Evolutionary conservation across 2,329 filamentous ascomycete genomes (phyloP), one percentile per base, ranked within the genome.

Genomic region (Penicillium griseofulvum): DNA sequence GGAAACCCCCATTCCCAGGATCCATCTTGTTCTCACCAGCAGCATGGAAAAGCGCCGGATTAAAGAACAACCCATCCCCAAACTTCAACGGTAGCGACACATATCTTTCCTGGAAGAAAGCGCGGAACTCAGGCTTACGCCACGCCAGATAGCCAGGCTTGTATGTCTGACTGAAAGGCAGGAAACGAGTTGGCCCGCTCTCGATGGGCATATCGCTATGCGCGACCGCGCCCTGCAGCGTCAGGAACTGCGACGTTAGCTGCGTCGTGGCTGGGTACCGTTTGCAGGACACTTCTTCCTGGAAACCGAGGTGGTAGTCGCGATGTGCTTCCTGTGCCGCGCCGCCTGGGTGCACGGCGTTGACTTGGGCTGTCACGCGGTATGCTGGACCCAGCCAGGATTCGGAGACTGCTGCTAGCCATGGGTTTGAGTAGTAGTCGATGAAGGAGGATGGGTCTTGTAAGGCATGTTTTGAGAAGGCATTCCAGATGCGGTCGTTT

Each of bases 401-500:
- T 17, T 78, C 76, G 45, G 77, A 79, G 24, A 85, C 77, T 8
- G 79, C 65, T 0, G 74, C 70, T 2, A 87, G 76, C 74, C 81
- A 85, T 0, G 83, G 83, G 59, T 87, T 87, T 5, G 81, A 76
- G 68, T 84, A 86, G 74, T 87, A 87, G 7, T 66, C 56, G 0
- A 81, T 57, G 62, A 87, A 87, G 0, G 79, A 82, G 0, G 64
- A 41, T 0, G 83, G 79, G 57, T 84, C 78, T 28, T 71, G 65
- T 2, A 81, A 66, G 19, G 77, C 80, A 63, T 87, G 84, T 64
- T 87, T 87, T 58, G 79, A 79, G 69, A 87, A 84, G 0, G 84
- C 83, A 71, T 87, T 87, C 84, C 84, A 87, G 71, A 87, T 85
- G 10, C 85, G 78, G 51, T 81, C 76, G 64, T 87, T 87, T 24